phyloP scores from a whole-genome alignment of 495 filamentous ascomycete species.

The Penicillium antarcticum region DNA sequence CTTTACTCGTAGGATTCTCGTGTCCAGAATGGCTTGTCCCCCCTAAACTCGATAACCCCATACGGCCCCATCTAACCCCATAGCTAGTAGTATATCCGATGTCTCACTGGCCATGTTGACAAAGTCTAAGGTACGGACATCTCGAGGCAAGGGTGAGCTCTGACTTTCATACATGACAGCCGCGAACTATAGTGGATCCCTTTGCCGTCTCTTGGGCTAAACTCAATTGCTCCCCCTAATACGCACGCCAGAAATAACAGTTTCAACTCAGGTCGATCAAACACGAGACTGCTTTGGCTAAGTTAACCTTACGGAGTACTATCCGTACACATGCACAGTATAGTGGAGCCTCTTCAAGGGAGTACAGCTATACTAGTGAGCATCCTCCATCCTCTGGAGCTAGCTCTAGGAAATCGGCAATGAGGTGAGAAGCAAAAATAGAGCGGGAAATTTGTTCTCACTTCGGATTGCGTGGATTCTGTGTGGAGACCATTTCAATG shows the following conservation, averaged over 20 bases:
- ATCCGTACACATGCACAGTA: too few species aligned
- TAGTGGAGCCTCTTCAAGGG: too few species aligned
- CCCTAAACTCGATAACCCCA: not conserved
- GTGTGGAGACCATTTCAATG: not conserved
- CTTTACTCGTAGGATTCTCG: not conserved
- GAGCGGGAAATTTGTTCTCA: too few species aligned
- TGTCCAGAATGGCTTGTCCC: not conserved
- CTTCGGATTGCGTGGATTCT: too few species aligned
- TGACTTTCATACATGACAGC: not conserved
- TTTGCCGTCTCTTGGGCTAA: conserved; percentile 3
- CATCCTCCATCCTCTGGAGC: too few species aligned
- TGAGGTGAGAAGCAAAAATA: too few species aligned
- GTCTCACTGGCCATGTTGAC: not conserved
- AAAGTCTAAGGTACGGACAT: not conserved
- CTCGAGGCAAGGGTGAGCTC: not conserved
- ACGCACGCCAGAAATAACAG: not conserved
- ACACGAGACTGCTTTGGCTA: not conserved
- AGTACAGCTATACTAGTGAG: too few species aligned
- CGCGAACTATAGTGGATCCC: conserved; percentile 18
- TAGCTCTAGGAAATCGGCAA: too few species aligned
- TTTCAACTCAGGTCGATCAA: not conserved
- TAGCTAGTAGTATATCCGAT: not conserved
- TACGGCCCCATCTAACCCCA: not conserved
- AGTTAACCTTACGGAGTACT: too few species aligned
- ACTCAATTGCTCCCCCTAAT: conserved; percentile 15